Conservation (phyloP, 2,329 filamentous ascomycete species). For the Alternaria burnsii region DNA sequence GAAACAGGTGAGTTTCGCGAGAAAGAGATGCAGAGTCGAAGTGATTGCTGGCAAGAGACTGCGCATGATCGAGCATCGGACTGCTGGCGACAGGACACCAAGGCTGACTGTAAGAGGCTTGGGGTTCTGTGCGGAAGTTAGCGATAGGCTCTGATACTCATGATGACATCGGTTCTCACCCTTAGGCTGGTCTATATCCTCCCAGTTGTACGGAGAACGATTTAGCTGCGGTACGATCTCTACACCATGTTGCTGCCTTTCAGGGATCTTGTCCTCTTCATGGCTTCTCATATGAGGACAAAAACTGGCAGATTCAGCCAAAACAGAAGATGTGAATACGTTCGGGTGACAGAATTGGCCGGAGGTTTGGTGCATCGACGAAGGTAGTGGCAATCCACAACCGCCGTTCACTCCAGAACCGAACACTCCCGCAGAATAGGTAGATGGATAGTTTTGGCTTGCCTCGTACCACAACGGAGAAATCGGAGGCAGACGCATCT, state of each 20-base stretch:
- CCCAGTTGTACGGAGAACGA: not conserved
- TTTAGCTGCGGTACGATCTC: not conserved
- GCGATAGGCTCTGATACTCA: not conserved
- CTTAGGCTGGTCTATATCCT: not conserved
- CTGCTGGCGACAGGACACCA: not conserved
- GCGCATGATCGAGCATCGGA: not conserved
- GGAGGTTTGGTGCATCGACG: not conserved
- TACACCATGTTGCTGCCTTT: not conserved
- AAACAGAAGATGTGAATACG: not conserved
- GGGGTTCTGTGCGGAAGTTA: not conserved
- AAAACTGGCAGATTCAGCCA: not conserved
- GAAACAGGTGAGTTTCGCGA: not conserved
- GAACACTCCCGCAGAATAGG: not conserved
- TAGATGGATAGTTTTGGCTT: not conserved
- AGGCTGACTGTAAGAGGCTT: not conserved
- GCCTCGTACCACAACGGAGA: constrained; percentile 22
- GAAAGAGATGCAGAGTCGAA: not conserved
- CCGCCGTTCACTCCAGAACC: not conserved
- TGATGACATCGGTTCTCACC: not conserved
- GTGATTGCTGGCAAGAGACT: not conserved
- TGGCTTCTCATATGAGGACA: not conserved
- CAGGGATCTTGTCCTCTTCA: not conserved
- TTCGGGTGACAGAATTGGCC: not conserved
- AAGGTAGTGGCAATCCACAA: not conserved
- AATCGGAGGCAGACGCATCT: constrained; percentile 28